phyloP scores from a whole-genome alignment of 2,329 filamentous ascomycete species.

The Penicillium sp. region DNA sequence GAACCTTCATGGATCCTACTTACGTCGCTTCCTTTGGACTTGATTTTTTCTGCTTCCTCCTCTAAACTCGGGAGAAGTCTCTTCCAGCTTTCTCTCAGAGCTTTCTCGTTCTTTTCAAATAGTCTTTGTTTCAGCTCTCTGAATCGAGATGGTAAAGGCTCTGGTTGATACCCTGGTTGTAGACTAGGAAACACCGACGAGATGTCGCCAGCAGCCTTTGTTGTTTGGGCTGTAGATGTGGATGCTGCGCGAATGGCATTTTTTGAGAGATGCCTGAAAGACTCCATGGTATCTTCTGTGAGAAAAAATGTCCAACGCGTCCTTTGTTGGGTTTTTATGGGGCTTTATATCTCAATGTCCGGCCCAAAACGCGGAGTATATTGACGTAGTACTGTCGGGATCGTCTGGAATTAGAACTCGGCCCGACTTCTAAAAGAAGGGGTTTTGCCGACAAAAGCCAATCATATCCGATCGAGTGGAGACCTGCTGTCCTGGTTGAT shows the following conservation, averaged over 20 bases:
- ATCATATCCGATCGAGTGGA: neutral
- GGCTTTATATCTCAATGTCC: neutral
- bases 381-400: neutral
- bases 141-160: slow-evolving; percentile 46
- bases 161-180: slow-evolving; percentile 42
- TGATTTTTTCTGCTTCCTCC: slow-evolving; percentile 44
- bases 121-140: slow-evolving; percentile 40
- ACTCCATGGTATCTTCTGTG: neutral
- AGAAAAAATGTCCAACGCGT: neutral
- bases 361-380: neutral
- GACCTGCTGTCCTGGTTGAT: neutral
- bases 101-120: slow-evolving; percentile 42
- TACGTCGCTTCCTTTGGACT: slow-evolving; percentile 42
- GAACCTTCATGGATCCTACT: neutral
- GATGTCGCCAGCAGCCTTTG: slow-evolving; percentile 49
- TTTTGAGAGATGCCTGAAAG: slow-evolving; percentile 26
- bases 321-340: neutral
- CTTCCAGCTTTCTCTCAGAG: slow-evolving; percentile 43
- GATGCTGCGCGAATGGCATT: slow-evolving; percentile 28
- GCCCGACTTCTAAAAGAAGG: neutral
- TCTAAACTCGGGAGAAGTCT: slow-evolving; percentile 42
- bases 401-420: neutral
- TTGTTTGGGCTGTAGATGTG: slow-evolving; percentile 14
- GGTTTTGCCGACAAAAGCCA: neutral
- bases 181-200: slow-evolving; percentile 52